Percentiles rank a stretch among this genome's conserved stretches.
These are phyloP conservation scores for Apiosordaria backusii DNA, from an alignment of 495 filamentous ascomycete genomes.

Conservation along the genomic window DNA sequence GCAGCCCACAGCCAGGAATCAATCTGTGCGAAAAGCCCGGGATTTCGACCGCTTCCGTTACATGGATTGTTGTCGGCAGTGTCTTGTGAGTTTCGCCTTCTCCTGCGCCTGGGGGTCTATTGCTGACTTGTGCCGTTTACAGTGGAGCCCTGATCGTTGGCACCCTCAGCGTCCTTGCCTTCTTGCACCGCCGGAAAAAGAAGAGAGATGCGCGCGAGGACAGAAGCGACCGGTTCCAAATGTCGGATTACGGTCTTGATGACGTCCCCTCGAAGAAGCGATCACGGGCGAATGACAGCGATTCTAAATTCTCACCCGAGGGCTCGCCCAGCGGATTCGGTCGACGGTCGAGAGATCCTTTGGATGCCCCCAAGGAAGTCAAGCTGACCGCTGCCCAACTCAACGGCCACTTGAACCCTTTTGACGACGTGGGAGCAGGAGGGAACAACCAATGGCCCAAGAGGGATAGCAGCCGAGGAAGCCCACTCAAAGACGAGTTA, in stretches of 20 bases:
- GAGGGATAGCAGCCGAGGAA: slow-evolving; percentile 10
- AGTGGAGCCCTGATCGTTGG: slow-evolving; percentile 23
- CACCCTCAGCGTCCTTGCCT: slow-evolving; percentile 18
- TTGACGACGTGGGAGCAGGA: slow-evolving; percentile 17
- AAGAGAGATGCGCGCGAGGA: slow-evolving; percentile 29
- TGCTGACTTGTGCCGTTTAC: slow-evolving; percentile 1
- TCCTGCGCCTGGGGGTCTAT: neutral
- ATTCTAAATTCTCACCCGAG: slow-evolving; percentile 10
- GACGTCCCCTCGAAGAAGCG: slow-evolving; percentile 13
- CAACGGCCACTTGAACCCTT: slow-evolving; percentile 18
- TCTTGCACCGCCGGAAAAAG: slow-evolving; percentile 25
- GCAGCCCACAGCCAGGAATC: slow-evolving; percentile 12
- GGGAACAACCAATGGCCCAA: slow-evolving; percentile 14
- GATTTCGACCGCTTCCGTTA: slow-evolving; percentile 17
- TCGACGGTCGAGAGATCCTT: slow-evolving; percentile 16
- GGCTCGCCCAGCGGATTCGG: slow-evolving; percentile 8
- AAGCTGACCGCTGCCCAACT: slow-evolving; percentile 11
- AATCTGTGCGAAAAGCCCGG: slow-evolving; percentile 32
- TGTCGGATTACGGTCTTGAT: slow-evolving; percentile 30
- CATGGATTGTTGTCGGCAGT: slow-evolving; percentile 28
- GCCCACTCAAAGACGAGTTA: neutral
- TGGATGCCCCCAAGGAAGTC: slow-evolving; percentile 14
- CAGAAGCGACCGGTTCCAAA: slow-evolving; percentile 24
- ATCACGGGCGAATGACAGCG: neutral
- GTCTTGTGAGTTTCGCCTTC: slow-evolving; percentile 22